A percentile compares a stretch with the other conserved stretches of the same genome.
These are phyloP conservation scores for Gigaspora rosea DNA, from an alignment of 192 early-diverging fungal species.

Conservation along the genomic window DNA sequence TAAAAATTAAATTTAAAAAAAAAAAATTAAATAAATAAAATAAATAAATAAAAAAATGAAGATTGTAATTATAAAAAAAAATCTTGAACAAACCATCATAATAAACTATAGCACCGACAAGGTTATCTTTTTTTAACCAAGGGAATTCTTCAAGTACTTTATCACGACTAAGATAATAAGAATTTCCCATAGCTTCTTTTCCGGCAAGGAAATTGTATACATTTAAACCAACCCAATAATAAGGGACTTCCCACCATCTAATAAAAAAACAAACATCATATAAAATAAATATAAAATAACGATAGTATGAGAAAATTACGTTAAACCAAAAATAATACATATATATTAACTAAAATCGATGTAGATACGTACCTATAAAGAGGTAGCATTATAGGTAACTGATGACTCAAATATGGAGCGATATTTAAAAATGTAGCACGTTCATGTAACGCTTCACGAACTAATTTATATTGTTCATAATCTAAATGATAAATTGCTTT, in stretches of 20 bases:
- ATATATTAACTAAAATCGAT: conserved; percentile 15
- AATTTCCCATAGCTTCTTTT: conserved; percentile 73
- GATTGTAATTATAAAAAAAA: neutral
- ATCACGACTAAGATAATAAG: conserved; percentile 80
- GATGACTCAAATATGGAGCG: conserved; percentile 90
- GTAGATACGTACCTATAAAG: conserved; percentile 66
- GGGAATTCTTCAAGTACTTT: conserved; percentile 95
- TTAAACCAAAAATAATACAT: no score
- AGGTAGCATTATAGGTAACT: conserved; percentile 94
- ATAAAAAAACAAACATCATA: neutral
- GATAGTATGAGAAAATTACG: neutral
- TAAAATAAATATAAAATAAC: no score
- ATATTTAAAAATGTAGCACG: conserved; percentile 91
- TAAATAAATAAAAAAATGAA: neutral
- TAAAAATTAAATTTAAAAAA: conserved; percentile 24
- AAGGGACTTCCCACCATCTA: conserved; percentile 95
- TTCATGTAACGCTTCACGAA: conserved; percentile 93
- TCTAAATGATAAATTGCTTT: conserved; percentile 94
- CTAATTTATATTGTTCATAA: conserved; percentile 96
- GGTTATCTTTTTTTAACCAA: conserved; percentile 84
- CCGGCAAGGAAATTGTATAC: conserved; percentile 90
- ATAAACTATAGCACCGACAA: conserved; percentile 95
- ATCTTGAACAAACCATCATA: conserved; percentile 69
- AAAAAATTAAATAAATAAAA: neutral
- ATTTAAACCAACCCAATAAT: conserved; percentile 94